phyloP scores from a whole-genome alignment of 768 basidiomycete genomes.

The Russula lepida region DNA sequence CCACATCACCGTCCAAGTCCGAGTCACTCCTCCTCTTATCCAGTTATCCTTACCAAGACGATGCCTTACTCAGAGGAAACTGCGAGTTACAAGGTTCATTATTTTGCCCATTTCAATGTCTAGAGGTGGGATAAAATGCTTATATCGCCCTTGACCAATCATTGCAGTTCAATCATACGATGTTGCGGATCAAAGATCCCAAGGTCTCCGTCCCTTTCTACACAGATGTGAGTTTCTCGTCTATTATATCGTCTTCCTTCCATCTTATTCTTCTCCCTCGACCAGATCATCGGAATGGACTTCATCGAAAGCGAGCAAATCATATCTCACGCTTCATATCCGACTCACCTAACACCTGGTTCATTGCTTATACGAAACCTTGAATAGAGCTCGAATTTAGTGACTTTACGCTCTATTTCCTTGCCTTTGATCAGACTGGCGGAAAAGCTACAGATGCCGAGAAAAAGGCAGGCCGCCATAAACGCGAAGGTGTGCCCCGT shows the following conservation, averaged over 20 bases:
- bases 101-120: background rate
- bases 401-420: conserved; percentile 77
- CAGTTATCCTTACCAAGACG: background rate
- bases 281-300: conserved; percentile 29
- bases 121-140: background rate
- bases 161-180: conserved; percentile 72
- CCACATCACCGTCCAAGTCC: too few species aligned
- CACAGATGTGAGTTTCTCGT: conserved; percentile 42
- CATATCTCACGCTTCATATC: background rate
- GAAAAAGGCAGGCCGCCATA: conserved; percentile 39
- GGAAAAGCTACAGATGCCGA: conserved; percentile 44
- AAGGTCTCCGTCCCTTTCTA: conserved; percentile 77
- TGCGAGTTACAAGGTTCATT: conserved; percentile 13
- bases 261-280: background rate
- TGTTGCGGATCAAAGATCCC: conserved; percentile 85
- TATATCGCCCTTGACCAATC: background rate
- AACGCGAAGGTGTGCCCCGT: conserved; percentile 52
- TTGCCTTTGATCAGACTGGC: conserved; percentile 64
- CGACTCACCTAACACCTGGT: background rate
- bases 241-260: background rate
- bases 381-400: conserved; percentile 42
- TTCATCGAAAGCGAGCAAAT: conserved; percentile 23
- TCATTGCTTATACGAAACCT: background rate
- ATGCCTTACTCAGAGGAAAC: conserved; percentile 21
- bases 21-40: background rate